phyloP scores from a whole-genome alignment of 2,329 filamentous ascomycete species.

The Clonostachys byssicola region DNA sequence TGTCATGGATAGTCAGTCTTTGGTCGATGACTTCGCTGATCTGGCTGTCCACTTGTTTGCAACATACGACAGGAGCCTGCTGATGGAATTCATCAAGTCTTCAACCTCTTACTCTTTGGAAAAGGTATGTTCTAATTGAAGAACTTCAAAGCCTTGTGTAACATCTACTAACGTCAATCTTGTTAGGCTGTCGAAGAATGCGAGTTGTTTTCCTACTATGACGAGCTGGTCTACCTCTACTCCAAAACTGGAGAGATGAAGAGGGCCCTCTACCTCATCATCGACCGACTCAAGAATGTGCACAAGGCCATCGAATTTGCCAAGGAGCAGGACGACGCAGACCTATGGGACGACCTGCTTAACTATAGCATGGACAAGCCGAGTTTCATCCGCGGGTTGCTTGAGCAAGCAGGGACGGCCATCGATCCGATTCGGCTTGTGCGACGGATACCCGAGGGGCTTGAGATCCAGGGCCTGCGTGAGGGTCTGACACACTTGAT shows the following conservation, averaged over 20 bases:
- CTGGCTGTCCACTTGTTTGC: slow-evolving; percentile 84
- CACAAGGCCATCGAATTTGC: slow-evolving; percentile 91
- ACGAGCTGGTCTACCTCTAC: slow-evolving; percentile 92
- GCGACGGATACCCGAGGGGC: slow-evolving; percentile 82
- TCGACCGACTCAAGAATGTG: slow-evolving; percentile 87
- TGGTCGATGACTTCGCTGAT: slow-evolving; percentile 86
- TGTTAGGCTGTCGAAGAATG: slow-evolving; percentile 67
- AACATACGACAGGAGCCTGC: slow-evolving; percentile 69
- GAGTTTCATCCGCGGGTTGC: slow-evolving; percentile 82
- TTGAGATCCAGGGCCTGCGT: slow-evolving; percentile 86
- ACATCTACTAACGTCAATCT: slow-evolving; percentile 8
- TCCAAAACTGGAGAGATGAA: slow-evolving; percentile 95
- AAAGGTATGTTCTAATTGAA: slow-evolving; percentile 36
- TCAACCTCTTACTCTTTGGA: slow-evolving; percentile 89
- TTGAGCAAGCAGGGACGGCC: slow-evolving; percentile 90
- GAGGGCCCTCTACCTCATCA: slow-evolving; percentile 85
- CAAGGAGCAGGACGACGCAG: slow-evolving; percentile 86
- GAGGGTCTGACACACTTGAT: slow-evolving; percentile 89
- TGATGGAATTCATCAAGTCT: slow-evolving; percentile 83
- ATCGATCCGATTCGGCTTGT: slow-evolving; percentile 92
- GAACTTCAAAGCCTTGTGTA: not conserved
- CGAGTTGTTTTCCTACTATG: slow-evolving; percentile 74
- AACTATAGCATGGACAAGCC: slow-evolving; percentile 98
- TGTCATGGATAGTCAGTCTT: slow-evolving; percentile 54
- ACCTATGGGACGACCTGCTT: slow-evolving; percentile 92